Evolutionary conservation across 2,329 filamentous ascomycete genomes (phyloP).

Genomic region (Eutypa lata): DNA sequence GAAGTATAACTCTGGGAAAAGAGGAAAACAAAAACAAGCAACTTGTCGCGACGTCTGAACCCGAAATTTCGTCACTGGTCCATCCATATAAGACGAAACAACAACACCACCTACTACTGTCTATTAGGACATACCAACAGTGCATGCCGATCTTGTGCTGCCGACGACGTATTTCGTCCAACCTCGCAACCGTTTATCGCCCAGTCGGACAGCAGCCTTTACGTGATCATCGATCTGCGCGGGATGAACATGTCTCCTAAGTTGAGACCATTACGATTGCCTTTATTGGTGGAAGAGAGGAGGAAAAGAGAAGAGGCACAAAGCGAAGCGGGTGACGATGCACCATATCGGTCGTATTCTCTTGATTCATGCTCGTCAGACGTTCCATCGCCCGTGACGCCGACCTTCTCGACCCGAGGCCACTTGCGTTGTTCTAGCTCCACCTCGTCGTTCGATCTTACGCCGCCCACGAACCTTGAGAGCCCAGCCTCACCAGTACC

Average conservation of each 20-base stretch:
- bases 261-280: conserved; percentile 30
- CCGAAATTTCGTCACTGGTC: too few relatives aligned
- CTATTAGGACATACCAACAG: neutral
- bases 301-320: conserved; percentile 24
- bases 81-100: too few relatives aligned
- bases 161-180: conserved; percentile 5
- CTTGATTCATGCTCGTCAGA: conserved; percentile 62
- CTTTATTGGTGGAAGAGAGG: conserved; percentile 27
- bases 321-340: conserved; percentile 29
- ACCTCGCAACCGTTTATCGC: neutral
- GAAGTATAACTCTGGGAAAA: neutral
- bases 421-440: conserved; percentile 71
- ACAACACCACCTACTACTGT: neutral
- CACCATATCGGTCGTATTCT: conserved; percentile 44
- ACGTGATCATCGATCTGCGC: conserved; percentile 10
- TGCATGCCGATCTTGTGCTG: neutral
- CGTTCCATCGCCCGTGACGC: conserved; percentile 66
- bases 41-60: too few relatives aligned
- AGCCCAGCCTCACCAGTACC: conserved; percentile 54
- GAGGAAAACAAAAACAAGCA: too few relatives aligned
- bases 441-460: conserved; percentile 70
- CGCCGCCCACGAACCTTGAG: conserved; percentile 47
- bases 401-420: conserved; percentile 64
- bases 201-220: conserved; percentile 11
- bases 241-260: conserved; percentile 23